phyloP scores from a whole-genome alignment of 768 basidiomycete genomes.

The Lentinula detonsa region DNA sequence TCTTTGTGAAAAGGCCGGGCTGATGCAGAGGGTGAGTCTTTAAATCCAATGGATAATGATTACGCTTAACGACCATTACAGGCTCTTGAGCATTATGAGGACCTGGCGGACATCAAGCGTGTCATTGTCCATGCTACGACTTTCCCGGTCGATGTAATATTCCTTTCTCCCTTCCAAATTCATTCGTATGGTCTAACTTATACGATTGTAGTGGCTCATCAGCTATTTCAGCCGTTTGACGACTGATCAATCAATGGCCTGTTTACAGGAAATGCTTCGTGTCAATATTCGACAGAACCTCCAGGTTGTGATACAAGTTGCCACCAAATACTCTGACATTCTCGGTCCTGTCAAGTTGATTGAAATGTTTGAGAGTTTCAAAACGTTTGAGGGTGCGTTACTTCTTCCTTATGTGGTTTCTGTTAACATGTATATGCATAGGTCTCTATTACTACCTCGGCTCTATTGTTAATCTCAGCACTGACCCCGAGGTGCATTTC shows the following conservation, averaged over 20 bases:
- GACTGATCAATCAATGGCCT: conserved; percentile 94
- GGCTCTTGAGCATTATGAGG: conserved; percentile 98
- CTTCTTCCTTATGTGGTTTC: not conserved
- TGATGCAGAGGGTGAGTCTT: conserved; percentile 77
- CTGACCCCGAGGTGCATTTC: conserved; percentile 97
- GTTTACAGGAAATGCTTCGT: conserved; percentile 94
- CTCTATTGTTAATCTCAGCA: conserved; percentile 93
- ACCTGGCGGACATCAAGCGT: conserved; percentile 97
- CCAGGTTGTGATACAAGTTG: conserved; percentile 93
- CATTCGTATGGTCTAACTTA: not conserved
- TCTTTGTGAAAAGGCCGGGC: conserved; percentile 95
- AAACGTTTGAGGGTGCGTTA: conserved; percentile 83
- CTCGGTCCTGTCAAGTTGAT: conserved; percentile 96
- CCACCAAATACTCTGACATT: conserved; percentile 98
- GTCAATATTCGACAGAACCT: conserved; percentile 98
- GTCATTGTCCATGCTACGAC: conserved; percentile 89
- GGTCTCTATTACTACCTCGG: conserved; percentile 98
- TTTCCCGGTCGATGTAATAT: conserved; percentile 74
- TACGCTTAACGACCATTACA: conserved; percentile 25
- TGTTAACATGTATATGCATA: conserved; percentile 17
- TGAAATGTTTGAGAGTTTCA: conserved; percentile 97
- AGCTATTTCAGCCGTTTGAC: conserved; percentile 96
- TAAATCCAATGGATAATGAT: not conserved
- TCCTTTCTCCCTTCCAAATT: conserved; percentile 4
- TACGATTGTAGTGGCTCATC: conserved; percentile 74